Percentiles rank a stretch among this genome's conserved stretches.
These are phyloP conservation scores for Fusarium sp. DNA, from an alignment of 2,329 filamentous ascomycete genomes.

Conservation along the genomic window DNA sequence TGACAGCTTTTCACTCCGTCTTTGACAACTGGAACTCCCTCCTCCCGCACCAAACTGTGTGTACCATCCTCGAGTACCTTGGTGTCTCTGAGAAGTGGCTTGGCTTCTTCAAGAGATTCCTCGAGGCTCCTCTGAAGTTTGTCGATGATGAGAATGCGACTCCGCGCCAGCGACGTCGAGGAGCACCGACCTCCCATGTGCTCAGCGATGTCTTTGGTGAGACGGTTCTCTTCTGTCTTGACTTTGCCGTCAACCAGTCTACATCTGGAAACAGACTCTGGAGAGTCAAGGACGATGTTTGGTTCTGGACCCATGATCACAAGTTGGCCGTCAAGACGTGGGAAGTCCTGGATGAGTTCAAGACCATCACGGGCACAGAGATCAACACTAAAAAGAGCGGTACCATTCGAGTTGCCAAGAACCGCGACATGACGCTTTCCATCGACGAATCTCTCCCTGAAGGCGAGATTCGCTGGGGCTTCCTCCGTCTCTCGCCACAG, in stretches of 20 bases:
- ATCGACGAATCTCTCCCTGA: constrained; percentile 55
- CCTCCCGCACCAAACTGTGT: constrained; percentile 68
- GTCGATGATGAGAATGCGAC: constrained; percentile 62
- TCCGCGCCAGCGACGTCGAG: constrained; percentile 62
- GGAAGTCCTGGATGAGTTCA: constrained; percentile 68
- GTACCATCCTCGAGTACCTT: constrained; percentile 68
- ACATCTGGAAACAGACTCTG: constrained; percentile 68
- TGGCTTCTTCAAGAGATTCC: constrained; percentile 68
- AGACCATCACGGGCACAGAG: constrained; percentile 65
- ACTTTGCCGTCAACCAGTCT: constrained; percentile 71
- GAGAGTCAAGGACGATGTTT: constrained; percentile 74
- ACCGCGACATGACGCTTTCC: constrained; percentile 20
- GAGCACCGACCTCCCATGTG: constrained; percentile 70
- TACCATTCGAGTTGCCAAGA: constrained; percentile 55
- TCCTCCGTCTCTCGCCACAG: constrained; percentile 65
- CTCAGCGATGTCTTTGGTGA: constrained; percentile 72
- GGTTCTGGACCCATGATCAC: constrained; percentile 72
- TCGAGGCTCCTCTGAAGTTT: constrained; percentile 71
- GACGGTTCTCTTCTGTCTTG: constrained; percentile 71
- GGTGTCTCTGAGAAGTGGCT: constrained; percentile 69
- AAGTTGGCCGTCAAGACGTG: constrained; percentile 67
- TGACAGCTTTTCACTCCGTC: constrained; percentile 60
- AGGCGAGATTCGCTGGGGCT: constrained; percentile 66
- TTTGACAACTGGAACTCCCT: constrained; percentile 58
- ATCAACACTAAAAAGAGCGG: constrained; percentile 67